Base-by-base conservation (phyloP, 352 stramenopile genomes). In the Pythium aristosporum region DNA sequence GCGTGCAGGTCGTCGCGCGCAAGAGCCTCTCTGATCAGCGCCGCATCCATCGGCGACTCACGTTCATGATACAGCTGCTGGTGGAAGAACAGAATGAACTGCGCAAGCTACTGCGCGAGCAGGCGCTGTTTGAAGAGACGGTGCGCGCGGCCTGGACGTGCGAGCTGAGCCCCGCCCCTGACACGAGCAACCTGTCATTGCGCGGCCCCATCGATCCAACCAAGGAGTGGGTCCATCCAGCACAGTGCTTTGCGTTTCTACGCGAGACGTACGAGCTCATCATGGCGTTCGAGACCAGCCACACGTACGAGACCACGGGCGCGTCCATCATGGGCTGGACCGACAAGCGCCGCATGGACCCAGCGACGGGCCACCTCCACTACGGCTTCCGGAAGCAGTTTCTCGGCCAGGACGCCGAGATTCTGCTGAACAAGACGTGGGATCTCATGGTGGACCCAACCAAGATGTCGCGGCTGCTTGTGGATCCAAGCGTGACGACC, bases 231-330 rank as follows among this genome's bases (percentile, higher is more conserved):
- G 42, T 72, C 32, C 47, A 63, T n/a, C 53, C 61, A 6, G 47
- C 66, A 18, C 54, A 56, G 15, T 68, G 66, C 50, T 73, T 88
- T 57, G 76, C 73, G n/a, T 70, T 86, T 49, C 65, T 90, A 20
- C 79, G 74, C 16, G 77, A 90, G 49, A 81, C 75, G 34, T 83
- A 83, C 55, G 71, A 82, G 41, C 66, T 74, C n/a, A 85, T 88
- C 39, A 68, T 63, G 21, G 61, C 36, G 2, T 73, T 68, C 48
- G 60, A 73, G 15, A 18, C 32, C 42, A 63, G 42, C 44, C 54
- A 49, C 18, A 20, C 57, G 23, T 65, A 47, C 52, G 56, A 64
- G 34, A 57, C 60, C 2, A 63, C 60, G 3, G 66, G 66, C 0
- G 48, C 56, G 21, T 68, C 66, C n/a, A 44, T 65, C 32, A 72